phyloP scores from a whole-genome alignment of 129 eudicot genomes.

The Centaurea solstitialis region DNA sequence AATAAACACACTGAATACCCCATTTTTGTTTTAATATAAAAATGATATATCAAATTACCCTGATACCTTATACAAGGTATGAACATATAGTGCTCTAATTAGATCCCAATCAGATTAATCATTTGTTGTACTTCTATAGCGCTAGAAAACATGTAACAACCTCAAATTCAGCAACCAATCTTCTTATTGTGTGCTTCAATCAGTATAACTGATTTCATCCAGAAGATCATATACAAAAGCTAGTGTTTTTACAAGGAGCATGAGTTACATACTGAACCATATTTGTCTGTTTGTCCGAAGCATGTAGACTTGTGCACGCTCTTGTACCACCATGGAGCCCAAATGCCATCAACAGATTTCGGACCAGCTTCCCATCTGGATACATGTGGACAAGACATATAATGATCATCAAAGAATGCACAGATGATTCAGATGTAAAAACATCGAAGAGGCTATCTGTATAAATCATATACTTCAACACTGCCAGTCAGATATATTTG shows the following conservation, averaged over 20 bases:
- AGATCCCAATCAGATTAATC: too few relatives aligned
- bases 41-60: too few relatives aligned
- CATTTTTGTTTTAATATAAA: too few relatives aligned
- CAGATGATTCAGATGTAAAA: neutral
- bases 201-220: neutral
- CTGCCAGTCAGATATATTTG: neutral
- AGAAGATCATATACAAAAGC: neutral
- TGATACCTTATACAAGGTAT: too few relatives aligned
- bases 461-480: neutral
- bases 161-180: neutral
- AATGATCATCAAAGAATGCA: neutral
- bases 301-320: conserved; percentile 77
- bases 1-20: neutral
- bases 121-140: neutral
- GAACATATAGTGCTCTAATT: too few relatives aligned
- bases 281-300: conserved; percentile 55
- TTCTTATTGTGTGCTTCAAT: neutral
- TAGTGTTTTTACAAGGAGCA: neutral
- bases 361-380: conserved; percentile 99
- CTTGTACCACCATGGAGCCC: conserved; percentile 99
- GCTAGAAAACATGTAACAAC: neutral
- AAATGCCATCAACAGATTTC: conserved; percentile 77
- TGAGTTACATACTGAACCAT: conserved; percentile 58
- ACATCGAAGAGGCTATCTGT: neutral
- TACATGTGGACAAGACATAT: conserved; percentile 6